phyloP scores from a whole-genome alignment of 805 yeast species.

The Phaffomyces antillensis region DNA sequence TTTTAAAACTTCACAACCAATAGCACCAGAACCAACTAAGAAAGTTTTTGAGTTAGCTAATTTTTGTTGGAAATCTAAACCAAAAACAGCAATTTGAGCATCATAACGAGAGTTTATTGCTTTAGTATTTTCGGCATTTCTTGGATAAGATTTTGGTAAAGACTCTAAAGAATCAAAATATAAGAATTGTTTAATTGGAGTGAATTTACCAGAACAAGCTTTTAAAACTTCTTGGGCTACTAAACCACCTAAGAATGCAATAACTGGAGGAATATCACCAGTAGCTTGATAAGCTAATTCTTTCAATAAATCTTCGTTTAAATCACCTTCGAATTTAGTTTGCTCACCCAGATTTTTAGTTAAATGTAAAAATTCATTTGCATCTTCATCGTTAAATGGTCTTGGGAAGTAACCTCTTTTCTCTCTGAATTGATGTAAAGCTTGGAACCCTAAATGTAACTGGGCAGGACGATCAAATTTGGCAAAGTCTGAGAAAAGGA shows the following conservation, averaged over 20 bases:
- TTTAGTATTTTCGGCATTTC: conserved; percentile 64
- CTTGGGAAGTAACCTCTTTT: conserved; percentile 62
- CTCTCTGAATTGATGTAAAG: conserved; percentile 65
- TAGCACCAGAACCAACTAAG: conserved; percentile 96
- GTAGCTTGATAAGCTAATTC: conserved; percentile 79
- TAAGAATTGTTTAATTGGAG: conserved; percentile 87
- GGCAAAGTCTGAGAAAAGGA: conserved; percentile 78
- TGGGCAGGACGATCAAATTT: conserved; percentile 90
- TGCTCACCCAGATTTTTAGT: conserved; percentile 54
- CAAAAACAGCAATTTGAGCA: conserved; percentile 92
- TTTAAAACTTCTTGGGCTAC: conserved; percentile 95
- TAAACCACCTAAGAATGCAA: conserved; percentile 88
- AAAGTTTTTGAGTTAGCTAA: conserved; percentile 77
- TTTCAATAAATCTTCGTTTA: conserved; percentile 58
- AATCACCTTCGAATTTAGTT: conserved; percentile 48
- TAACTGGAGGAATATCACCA: conserved; percentile 87
- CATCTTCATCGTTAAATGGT: conserved; percentile 71
- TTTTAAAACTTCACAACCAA: conserved; percentile 97
- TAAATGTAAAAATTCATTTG: conserved; percentile 53
- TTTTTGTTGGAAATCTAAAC: conserved; percentile 63
- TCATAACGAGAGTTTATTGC: conserved; percentile 85
- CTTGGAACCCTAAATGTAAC: conserved; percentile 88
- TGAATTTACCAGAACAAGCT: conserved; percentile 90
- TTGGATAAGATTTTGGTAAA: conserved; percentile 59
- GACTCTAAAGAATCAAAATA: conserved; percentile 94